Evolutionary conservation across 805 yeast genomes (phyloP).

Genomic region (Suhomyces pyralidae): DNA sequence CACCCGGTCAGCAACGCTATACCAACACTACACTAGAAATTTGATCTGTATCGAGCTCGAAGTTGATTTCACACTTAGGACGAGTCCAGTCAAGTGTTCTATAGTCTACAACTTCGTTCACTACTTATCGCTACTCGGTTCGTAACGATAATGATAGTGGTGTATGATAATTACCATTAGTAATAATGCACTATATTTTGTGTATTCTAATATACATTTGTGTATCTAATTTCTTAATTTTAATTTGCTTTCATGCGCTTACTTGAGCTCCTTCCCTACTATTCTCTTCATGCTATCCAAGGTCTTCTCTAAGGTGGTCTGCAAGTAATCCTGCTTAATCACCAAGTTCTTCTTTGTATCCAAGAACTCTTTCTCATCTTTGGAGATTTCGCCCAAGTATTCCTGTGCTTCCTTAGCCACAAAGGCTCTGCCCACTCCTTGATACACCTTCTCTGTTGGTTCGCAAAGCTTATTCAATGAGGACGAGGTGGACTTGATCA

Average conservation of each 20-base stretch:
- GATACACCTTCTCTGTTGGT: constrained; percentile 61
- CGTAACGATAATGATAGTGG: neutral
- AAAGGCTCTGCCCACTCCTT: constrained; percentile 80
- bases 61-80: neutral
- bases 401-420: constrained; percentile 42
- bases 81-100: neutral
- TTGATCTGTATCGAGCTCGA: neutral
- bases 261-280: constrained; percentile 17
- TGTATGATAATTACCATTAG: neutral
- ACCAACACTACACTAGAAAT: neutral
- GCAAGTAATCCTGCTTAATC: constrained; percentile 69
- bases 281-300: constrained; percentile 57
- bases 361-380: constrained; percentile 51
- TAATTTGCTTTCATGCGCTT: too few relatives aligned
- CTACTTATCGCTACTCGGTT: neutral
- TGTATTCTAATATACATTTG: neutral
- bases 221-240: too few relatives aligned
- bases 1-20: neutral
- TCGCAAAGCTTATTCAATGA: constrained; percentile 47
- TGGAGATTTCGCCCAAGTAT: constrained; percentile 48
- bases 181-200: neutral
- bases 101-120: too few relatives aligned
- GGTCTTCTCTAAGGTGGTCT: constrained; percentile 75
- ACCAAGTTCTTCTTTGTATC: constrained; percentile 60
- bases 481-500: constrained; percentile 54